Evolutionary conservation across 768 basidiomycete genomes (phyloP), one percentile per base, ranked within the genome.

Genomic region (Serpula lacrymans): DNA sequence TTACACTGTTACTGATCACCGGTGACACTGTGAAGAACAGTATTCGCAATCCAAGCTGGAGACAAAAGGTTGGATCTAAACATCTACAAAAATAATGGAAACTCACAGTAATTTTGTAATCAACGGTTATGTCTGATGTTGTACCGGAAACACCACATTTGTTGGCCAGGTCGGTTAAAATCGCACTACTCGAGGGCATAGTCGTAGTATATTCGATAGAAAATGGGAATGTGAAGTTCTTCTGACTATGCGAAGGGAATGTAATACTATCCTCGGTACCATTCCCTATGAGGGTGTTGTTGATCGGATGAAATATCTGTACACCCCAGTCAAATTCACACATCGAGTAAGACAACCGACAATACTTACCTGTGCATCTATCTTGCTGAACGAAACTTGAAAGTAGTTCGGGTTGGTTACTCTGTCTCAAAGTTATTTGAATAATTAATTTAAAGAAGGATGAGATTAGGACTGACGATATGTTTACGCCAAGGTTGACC

Each of bases 361-460:
- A 26, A 29, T 22, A 18, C 58, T 38, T 58, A 84, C 84, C 28
- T 82, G 60, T 4, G 81, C 82, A 31, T 74, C 68, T 47, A 92
- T 76, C 42, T 74, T 72, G 39, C 74, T 72, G 59, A 92, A 73
- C 14, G 70, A 71, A 8, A 85, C 82, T 7, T 73, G 61, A 55
- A 92, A 88, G 62, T 78, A 88, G 58, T 91, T 91, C 21, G 88
- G 89, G 52, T 92, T 92, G 54, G 67, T 66, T 40, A 90, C 84
- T 21, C 88, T 91, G 49, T 41, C n/a, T n/a, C 21, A 5, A 41
- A 42, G n/a, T 17, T 30, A 7, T 23, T 27, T 52, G n/a, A 46
- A 48, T 11, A 32, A 32, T 18, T 34, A 25, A 4, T 45, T 24
- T 2, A 29, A 36, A 26, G 18, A n/a, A 38, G 8, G n/a, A 3